phyloP scores from a whole-genome alignment of 2,329 filamentous ascomycete species.

The Pezicula neosporulosa region DNA sequence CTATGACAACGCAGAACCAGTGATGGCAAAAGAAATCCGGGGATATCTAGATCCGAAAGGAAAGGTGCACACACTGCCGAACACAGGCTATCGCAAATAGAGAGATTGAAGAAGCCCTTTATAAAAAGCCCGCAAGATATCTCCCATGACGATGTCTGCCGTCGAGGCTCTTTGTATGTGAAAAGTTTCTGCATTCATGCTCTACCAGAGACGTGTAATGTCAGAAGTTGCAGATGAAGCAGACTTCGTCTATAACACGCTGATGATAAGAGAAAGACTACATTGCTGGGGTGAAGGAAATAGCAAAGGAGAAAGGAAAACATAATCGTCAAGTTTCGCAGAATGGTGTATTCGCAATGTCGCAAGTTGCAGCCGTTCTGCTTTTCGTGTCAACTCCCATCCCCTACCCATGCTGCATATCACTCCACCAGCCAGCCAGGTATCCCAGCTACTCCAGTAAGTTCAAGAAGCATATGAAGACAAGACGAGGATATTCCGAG shows the following conservation, averaged over 20 bases:
- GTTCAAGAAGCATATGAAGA: constrained; percentile 32
- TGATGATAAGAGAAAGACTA: constrained; percentile 21
- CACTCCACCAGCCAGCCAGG: constrained; percentile 28
- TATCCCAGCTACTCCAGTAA: constrained; percentile 26
- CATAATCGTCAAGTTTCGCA: constrained; percentile 32
- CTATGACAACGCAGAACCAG: constrained; percentile 24
- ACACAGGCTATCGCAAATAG: constrained; percentile 15
- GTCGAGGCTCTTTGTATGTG: constrained; percentile 23
- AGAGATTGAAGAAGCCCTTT: constrained; percentile 17
- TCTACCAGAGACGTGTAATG: constrained; percentile 23
- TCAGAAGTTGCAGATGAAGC: constrained; percentile 23
- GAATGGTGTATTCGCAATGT: constrained; percentile 33
- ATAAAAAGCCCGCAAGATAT: constrained; percentile 8
- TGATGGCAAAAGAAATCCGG: constrained; percentile 21
- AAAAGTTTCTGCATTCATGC: constrained; percentile 23
- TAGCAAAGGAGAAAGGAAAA: constrained; percentile 31
- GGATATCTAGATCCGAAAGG: constrained; percentile 27
- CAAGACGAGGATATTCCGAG: constrained; percentile 31
- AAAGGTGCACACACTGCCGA: constrained; percentile 14
- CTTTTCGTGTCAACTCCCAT: constrained; percentile 33
- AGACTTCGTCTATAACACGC: constrained; percentile 21
- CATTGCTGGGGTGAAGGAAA: constrained; percentile 17
- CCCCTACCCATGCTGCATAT: constrained; percentile 28
- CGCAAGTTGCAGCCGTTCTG: constrained; percentile 26
- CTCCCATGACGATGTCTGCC: constrained; percentile 21